A percentile compares a stretch with the other conserved stretches of the same genome.
These are phyloP conservation scores for Tulasnella sp. DNA, from an alignment of 768 basidiomycete genomes.

Conservation along the genomic window DNA sequence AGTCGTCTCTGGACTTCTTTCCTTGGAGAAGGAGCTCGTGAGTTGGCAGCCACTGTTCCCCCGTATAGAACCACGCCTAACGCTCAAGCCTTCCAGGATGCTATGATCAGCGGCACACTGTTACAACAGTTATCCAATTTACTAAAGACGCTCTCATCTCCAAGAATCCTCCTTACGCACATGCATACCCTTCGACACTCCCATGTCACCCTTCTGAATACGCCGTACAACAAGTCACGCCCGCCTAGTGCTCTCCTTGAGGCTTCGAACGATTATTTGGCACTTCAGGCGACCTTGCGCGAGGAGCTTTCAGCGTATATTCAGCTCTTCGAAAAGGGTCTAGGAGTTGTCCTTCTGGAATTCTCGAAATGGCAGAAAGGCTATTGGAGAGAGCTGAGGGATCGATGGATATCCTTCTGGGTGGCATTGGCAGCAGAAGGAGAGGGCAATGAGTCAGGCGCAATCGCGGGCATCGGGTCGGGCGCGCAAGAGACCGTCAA, in stretches of 20 bases:
- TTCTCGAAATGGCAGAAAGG: slow-evolving; percentile 10
- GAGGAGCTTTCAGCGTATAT: slow-evolving; percentile 62
- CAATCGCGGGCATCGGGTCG: slow-evolving; percentile 13
- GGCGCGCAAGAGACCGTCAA: slow-evolving; percentile 50
- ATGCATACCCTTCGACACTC: slow-evolving; percentile 46
- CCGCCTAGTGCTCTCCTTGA: slow-evolving; percentile 58
- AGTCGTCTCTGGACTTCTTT: slow-evolving; percentile 46
- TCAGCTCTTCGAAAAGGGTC: slow-evolving; percentile 35
- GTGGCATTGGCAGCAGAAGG: slow-evolving; percentile 66
- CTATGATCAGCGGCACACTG: slow-evolving; percentile 39
- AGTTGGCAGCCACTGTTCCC: slow-evolving; percentile 28
- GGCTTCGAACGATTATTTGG: slow-evolving; percentile 67
- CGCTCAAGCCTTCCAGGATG: not conserved
- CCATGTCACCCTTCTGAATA: slow-evolving; percentile 58
- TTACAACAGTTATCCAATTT: slow-evolving; percentile 39
- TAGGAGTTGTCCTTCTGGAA: slow-evolving; percentile 4
- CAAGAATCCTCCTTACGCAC: slow-evolving; percentile 14
- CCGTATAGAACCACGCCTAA: not conserved
- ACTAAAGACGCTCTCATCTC: slow-evolving; percentile 10
- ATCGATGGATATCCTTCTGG: slow-evolving; percentile 74
- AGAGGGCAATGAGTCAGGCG: slow-evolving; percentile 28
- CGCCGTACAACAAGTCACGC: slow-evolving; percentile 52
- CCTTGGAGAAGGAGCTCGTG: slow-evolving; percentile 42
- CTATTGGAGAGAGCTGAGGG: slow-evolving; percentile 38
- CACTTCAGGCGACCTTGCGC: slow-evolving; percentile 59